phyloP scores from a whole-genome alignment of 228 moss, liverwort and hornwort species.

The Sphagnum fallax region DNA sequence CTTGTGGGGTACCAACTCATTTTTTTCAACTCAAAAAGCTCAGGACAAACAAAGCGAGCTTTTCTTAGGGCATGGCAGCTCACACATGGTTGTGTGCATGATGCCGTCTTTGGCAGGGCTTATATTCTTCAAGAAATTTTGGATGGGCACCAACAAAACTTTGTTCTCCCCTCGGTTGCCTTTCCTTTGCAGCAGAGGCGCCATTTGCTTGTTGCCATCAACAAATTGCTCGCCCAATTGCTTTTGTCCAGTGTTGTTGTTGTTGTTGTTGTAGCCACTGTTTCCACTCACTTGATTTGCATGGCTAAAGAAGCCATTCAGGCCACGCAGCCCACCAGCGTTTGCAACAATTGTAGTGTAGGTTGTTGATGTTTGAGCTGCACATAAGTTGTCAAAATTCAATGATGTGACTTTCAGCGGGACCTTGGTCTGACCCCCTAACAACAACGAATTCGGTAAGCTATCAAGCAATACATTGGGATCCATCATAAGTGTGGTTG shows the following conservation, averaged over 20 bases:
- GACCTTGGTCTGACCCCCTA: conserved; percentile 58
- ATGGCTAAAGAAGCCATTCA: conserved; percentile 4
- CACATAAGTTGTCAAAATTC: conserved; percentile 75
- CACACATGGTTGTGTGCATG: too few relatives aligned
- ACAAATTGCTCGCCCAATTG: conserved; percentile 27
- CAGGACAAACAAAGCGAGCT: too few relatives aligned
- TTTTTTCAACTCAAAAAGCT: too few relatives aligned
- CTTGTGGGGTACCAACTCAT: too few relatives aligned
- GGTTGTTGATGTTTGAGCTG: conserved; percentile 36
- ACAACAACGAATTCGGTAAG: conserved; percentile 21
- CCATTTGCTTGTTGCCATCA: conserved; percentile 5
- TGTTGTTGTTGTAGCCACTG: conserved; percentile 18
- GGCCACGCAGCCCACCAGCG: conserved; percentile 16
- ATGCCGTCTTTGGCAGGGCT: conserved; percentile 14
- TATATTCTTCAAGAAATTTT: conserved; percentile 49
- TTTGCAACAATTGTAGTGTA: conserved; percentile 30
- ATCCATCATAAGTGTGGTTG: conserved; percentile 37
- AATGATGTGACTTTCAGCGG: conserved; percentile 87
- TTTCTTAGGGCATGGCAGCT: too few relatives aligned
- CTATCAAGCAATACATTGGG: conserved; percentile 50
- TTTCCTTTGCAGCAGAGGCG: conserved; percentile 29
- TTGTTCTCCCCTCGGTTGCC: conserved; percentile 62
- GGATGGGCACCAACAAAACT: conserved; percentile 59
- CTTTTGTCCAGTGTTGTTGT: conserved; percentile 44
- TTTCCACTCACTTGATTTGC: conserved; percentile 34